Evolutionary conservation across 2,329 filamentous ascomycete genomes (phyloP), one percentile per base, ranked within the genome.

Genomic region (Fusarium miscanthi): DNA sequence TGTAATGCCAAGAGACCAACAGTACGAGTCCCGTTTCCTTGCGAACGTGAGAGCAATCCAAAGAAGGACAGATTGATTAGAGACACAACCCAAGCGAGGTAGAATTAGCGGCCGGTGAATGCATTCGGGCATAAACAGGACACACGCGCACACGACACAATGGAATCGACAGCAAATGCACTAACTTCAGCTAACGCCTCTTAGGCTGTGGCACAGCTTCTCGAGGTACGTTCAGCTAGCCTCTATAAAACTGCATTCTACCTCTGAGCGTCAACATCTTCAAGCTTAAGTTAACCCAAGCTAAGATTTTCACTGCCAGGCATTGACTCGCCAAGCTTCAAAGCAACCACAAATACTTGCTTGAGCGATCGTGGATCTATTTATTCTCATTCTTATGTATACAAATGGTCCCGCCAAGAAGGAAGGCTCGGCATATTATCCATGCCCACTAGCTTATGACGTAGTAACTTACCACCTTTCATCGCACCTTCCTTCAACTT

Each of bases 371-470:
- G 46, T 33, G 23, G 31, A 69, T 69, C 62, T 62, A 41, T 70
- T 70, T 70, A 46, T 60, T 59, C 46, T 52, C 49, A 51, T 35
- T 58, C 7, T 30, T 19, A 16, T 53, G 35, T 40, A 21, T 40
- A 40, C 19, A 53, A 60, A 70, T 72, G 53, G 51, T 51, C 70
- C 43, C 49, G 73, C 75, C 75, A 76, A 77, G 75, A 54, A 65
- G 74, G 74, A 73, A 75, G 62, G 59, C 45, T 41, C 74, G 74
- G 74, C 74, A 76, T 66, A 66, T 58, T n/a, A 2, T 40, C 56
- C 60, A 65, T 68, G 58, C 58, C 61, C 45, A 58, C 54, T 41
- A 63, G 45, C 51, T 51, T 43, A 77, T 77, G 76, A 77, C 75
- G 76, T 77, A 77, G 73, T 54, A 37, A 45, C 41, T 40, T 37